Conservation (phyloP, 306 rosid species). For the Arachis stenosperma region DNA sequence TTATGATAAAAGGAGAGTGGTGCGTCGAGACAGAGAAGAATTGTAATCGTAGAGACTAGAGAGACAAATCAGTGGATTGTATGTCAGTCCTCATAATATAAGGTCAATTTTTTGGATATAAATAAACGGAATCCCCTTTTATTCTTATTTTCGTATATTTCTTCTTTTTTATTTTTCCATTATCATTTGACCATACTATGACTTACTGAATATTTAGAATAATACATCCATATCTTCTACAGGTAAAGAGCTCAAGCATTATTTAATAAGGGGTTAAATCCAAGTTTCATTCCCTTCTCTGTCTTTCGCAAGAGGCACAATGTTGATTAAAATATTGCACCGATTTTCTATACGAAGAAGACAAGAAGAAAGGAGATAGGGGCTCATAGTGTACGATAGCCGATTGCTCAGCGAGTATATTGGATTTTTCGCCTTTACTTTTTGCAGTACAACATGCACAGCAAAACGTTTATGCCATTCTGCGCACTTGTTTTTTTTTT, state of each 20-base stretch:
- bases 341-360: background rate
- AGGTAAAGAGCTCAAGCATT: background rate
- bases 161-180: too few species aligned
- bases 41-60: background rate
- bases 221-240: too few species aligned
- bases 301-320: background rate
- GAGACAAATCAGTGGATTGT: background rate
- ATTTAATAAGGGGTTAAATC: background rate
- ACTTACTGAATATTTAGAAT: too few species aligned
- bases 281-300: background rate
- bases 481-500: too few species aligned
- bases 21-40: slow-evolving; percentile 30
- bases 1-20: background rate
- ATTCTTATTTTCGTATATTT: too few species aligned
- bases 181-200: too few species aligned
- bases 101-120: background rate
- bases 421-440: background rate
- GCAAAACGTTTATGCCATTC: background rate
- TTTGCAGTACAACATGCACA: background rate
- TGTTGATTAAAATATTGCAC: background rate
- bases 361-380: background rate
- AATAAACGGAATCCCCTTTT: too few species aligned
- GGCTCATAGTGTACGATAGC: background rate
- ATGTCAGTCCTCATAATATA: background rate
- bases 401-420: background rate